phyloP scores from a whole-genome alignment of 768 basidiomycete species.

The Daedaleopsis sinensis region DNA sequence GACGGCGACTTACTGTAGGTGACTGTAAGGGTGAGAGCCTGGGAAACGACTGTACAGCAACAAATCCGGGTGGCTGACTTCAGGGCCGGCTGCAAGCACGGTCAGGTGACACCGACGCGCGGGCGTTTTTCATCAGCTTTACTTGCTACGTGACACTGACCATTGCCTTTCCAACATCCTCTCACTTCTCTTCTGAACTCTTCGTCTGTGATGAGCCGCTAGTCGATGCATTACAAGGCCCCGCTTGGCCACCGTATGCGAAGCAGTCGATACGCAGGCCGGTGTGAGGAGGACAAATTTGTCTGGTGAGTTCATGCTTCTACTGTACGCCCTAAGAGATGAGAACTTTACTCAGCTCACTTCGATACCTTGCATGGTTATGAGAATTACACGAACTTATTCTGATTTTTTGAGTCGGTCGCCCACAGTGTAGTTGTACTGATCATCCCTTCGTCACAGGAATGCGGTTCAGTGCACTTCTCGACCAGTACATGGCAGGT shows the following conservation, averaged over 20 bases:
- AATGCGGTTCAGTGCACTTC: neutral
- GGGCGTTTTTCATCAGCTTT: no score
- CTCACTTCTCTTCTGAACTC: no score
- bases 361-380: conserved; percentile 53
- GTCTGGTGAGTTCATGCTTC: conserved; percentile 1
- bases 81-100: conserved; percentile 24
- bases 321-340: conserved; percentile 24
- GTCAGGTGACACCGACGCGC: conserved; percentile 9
- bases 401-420: conserved; percentile 36
- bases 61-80: conserved; percentile 29
- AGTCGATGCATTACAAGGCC: no score
- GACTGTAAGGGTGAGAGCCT: conserved; percentile 27
- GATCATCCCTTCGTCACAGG: neutral
- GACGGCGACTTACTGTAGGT: conserved; percentile 25
- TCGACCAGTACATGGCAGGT: no score
- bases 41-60: conserved; percentile 35
- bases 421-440: neutral
- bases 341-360: conserved; percentile 61
- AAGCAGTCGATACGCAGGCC: neutral
- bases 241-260: neutral
- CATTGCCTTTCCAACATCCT: no score
- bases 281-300: neutral
- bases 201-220: no score
- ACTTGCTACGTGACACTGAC: neutral
- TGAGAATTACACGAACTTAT: conserved; percentile 56